Conservation (phyloP, 257 asterid genomes). For the Dorcoceras hygrometricum region DNA sequence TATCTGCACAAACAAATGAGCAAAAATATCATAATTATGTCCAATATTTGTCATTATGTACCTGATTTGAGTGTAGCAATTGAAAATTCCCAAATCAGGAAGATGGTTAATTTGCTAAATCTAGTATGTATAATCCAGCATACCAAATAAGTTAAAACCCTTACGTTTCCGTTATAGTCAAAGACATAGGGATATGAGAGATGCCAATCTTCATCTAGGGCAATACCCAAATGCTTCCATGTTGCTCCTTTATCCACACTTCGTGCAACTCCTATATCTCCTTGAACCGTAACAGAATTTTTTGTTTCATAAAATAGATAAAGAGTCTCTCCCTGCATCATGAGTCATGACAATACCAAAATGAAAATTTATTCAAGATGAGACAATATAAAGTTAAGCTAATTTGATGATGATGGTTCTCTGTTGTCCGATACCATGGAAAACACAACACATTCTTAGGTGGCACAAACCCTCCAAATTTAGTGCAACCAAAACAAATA, state of each 20-base stretch:
- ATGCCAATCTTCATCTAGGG: constrained; percentile 96
- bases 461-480: neutral
- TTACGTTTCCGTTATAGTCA: constrained; percentile 79
- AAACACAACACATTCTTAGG: neutral
- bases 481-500: neutral
- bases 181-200: constrained; percentile 92
- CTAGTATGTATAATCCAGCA: neutral
- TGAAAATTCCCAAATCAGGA: neutral
- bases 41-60: neutral
- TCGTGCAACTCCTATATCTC: constrained; percentile 90
- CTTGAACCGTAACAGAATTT: constrained; percentile 85
- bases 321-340: constrained; percentile 64
- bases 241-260: constrained; percentile 84
- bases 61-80: neutral
- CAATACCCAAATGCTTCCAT: constrained; percentile 89
- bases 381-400: neutral
- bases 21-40: neutral
- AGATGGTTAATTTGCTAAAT: neutral
- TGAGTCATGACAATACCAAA: constrained; percentile 27
- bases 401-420: constrained; percentile 2
- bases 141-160: constrained; percentile 22
- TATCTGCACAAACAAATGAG: constrained; percentile 41
- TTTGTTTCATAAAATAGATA: constrained; percentile 84
- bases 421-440: constrained; percentile 3
- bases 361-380: constrained; percentile 8